These are phyloP conservation scores for Globisporangium echinulatum DNA, from an alignment of 352 stramenopile species.

Conservation along the genomic window DNA sequence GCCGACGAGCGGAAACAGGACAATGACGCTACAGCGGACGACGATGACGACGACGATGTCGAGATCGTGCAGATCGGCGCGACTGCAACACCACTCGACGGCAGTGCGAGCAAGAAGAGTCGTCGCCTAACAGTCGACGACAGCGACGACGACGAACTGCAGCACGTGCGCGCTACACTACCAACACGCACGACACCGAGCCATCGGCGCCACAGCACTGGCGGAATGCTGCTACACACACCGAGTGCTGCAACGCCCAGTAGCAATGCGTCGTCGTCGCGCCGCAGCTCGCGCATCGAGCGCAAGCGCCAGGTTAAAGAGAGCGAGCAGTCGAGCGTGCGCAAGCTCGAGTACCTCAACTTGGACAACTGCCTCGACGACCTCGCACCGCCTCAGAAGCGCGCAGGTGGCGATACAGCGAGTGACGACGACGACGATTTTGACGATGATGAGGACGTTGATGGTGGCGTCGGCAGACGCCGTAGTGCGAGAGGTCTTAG, in stretches of 20 bases:
- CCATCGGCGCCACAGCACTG: conserved; percentile 3
- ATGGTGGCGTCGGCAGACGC: conserved; percentile 15
- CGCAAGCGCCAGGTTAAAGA: conserved; percentile 46
- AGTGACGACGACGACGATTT: conserved; percentile 20
- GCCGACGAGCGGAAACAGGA: neutral
- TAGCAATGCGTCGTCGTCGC: conserved; percentile 29
- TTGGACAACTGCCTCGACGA: conserved; percentile 65
- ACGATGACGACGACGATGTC: conserved; percentile 51
- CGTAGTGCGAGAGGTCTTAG: conserved; percentile 4
- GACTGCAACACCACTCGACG: conserved; percentile 12
- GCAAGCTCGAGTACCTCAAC: conserved; percentile 55
- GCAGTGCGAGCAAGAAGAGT: conserved; percentile 22
- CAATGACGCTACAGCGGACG: conserved; percentile 14
- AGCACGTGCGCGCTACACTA: conserved; percentile 1
- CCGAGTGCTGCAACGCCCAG: conserved; percentile 4
- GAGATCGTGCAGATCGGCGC: conserved; percentile 37
- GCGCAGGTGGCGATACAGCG: conserved; percentile 7
- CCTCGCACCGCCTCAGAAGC: conserved; percentile 15
- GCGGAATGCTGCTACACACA: neutral
- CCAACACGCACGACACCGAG: conserved; percentile 1
- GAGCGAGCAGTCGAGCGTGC: conserved; percentile 18
- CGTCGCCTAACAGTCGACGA: conserved; percentile 39
- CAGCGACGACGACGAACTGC: conserved; percentile 42
- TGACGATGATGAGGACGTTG: conserved; percentile 22
- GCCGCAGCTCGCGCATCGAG: conserved; percentile 60